A percentile compares a stretch with the other conserved stretches of the same genome.
phyloP scores from a whole-genome alignment of 176 grass and related monocot species.

The Oryza glumipatula region DNA sequence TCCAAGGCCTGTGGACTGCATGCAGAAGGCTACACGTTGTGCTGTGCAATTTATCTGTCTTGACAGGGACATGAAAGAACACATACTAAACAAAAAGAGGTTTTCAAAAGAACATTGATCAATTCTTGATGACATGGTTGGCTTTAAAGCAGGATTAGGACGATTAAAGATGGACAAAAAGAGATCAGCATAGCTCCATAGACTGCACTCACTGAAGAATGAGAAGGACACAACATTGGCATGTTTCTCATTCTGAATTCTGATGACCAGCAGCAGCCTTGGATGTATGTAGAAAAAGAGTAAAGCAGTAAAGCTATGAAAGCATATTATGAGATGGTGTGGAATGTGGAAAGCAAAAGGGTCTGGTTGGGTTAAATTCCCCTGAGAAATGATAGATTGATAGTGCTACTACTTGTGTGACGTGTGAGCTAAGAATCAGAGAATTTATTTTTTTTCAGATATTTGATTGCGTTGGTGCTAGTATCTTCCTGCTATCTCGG shows the following conservation, averaged over 20 bases:
- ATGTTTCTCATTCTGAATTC: conserved; percentile 24
- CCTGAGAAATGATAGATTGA: background rate
- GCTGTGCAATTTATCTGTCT: conserved; percentile 18
- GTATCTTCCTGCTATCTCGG: background rate
- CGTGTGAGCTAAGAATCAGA: background rate
- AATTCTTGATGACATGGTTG: conserved; percentile 2
- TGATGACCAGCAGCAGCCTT: conserved; percentile 28
- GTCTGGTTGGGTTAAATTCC: background rate
- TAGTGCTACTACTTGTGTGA: background rate
- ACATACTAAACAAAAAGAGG: conserved; percentile 1
- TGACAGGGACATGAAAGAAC: background rate
- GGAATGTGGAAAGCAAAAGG: conserved; percentile 17
- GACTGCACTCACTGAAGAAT: background rate
- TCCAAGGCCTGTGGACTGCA: background rate
- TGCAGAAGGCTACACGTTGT: background rate
- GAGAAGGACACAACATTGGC: background rate
- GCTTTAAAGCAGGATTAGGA: conserved; percentile 38
- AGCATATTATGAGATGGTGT: conserved; percentile 21
- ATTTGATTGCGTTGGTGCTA: background rate
- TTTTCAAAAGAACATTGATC: background rate
- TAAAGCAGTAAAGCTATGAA: conserved; percentile 25
- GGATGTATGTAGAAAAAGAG: conserved; percentile 29
- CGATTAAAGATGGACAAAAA: conserved; percentile 12
- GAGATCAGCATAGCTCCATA: conserved; percentile 23
- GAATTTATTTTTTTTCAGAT: background rate